Base-by-base conservation (phyloP, 177 flowering plant species). In the Tripterygium wilfordii region DNA sequence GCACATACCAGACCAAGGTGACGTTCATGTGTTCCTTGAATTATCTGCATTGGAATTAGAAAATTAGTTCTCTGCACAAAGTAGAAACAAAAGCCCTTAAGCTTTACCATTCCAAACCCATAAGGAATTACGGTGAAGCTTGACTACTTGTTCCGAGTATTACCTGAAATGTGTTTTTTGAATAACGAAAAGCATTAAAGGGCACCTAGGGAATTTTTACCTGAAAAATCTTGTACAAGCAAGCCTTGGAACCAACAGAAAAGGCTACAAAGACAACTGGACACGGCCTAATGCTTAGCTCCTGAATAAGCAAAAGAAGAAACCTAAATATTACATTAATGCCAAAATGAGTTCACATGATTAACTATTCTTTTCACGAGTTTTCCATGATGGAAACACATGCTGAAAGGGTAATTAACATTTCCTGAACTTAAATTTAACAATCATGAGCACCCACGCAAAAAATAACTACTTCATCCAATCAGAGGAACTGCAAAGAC, bases 211-310 rank as follows among this genome's bases (percentile, higher is more conserved):
- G 16, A 33, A 9, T 23, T 23, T 10, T 37, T 71, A 87, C 98
- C 98, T 87, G 98, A 48, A 86, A 78, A 57, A 70, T 81, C 67
- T 88, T 92, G 67, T 79, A 82, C 87, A 92, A 71, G 71, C 98
- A 88, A 42, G 96, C 83, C 62, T 86, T 88, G 26, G 96, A 69
- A 53, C 87, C 96, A 49, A 87, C 96, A 57, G 96, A 88, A 61
- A 92, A 75, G 3, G 96, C 72, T 26, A 82, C 84, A 63, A 92
- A 81, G 36, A 86, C 83, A 21, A 88, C 67, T 21, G 96, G 98
- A 56, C 77, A 69, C 39, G 88, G 79, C 55, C 71, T 79, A 22
- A 55, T 43, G 71, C 71, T 85, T 26, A 92, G 60, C 67, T 84
- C 96, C 99, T 92, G 72, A 43, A 68, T 5, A 44, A 21, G 27